Conservation (phyloP, 1,139 yeast genomes). For the Hyphopichia fennica region DNA sequence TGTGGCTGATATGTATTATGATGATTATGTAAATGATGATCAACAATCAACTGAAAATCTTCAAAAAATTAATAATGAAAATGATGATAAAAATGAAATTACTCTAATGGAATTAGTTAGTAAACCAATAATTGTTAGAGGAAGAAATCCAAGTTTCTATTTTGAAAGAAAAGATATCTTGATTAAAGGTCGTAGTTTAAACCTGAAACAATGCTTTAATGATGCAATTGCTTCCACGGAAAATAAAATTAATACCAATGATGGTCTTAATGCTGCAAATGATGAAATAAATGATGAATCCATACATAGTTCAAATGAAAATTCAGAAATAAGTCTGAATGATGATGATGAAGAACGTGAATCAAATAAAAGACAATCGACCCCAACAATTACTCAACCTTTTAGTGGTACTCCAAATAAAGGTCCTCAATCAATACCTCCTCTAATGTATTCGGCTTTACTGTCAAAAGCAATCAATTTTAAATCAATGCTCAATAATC, state of each 20-base stretch:
- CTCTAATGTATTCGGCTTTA: conserved; percentile 11
- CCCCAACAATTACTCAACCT: conserved; percentile 9
- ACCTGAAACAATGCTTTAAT: conserved; percentile 20
- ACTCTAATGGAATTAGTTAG: conserved; percentile 34
- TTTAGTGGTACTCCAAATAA: conserved; percentile 6
- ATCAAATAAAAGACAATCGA: conserved; percentile 1
- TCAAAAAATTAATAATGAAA: conserved; percentile 3
- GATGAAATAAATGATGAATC: conserved; percentile 7
- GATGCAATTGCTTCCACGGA: conserved; percentile 7
- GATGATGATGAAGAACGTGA: conserved; percentile 7
- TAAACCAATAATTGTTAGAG: conserved; percentile 62
- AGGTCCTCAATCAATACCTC: conserved; percentile 9
- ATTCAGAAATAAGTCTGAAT: neutral
- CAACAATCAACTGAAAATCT: conserved; percentile 2
- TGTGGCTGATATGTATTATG: conserved; percentile 45
- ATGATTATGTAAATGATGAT: conserved; percentile 41
- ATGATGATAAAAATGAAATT: conserved; percentile 32
- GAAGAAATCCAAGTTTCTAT: conserved; percentile 65
- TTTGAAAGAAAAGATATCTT: conserved; percentile 54
- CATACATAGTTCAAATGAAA: conserved; percentile 3
- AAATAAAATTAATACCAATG: neutral
- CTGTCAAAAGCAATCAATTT: conserved; percentile 11
- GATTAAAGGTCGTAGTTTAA: conserved; percentile 29
- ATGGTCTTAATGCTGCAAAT: neutral
- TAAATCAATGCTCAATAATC: conserved; percentile 9